phyloP scores from a whole-genome alignment of 208 protist genomes.

The Leishmania gerbilli region DNA sequence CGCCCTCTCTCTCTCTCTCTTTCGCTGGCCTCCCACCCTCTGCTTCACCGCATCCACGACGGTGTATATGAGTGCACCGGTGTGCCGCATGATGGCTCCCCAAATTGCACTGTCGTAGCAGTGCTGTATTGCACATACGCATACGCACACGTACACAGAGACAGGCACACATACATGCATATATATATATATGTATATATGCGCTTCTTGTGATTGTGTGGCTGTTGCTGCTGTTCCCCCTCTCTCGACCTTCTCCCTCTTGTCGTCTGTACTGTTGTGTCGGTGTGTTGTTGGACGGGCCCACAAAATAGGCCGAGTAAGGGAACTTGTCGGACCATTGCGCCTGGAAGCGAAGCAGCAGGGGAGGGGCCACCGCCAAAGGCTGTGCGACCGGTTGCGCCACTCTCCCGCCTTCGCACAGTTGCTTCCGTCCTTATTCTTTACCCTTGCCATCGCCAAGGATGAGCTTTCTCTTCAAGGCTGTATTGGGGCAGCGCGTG shows the following conservation, averaged over 20 bases:
- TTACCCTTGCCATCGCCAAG: background rate
- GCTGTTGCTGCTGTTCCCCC: background rate
- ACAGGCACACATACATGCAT: background rate
- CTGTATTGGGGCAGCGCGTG: slow-evolving; percentile 73
- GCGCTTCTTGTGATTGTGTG: background rate
- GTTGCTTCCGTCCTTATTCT: background rate
- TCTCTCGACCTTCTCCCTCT: background rate
- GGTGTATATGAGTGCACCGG: background rate
- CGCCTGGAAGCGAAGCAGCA: background rate
- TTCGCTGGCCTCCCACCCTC: background rate
- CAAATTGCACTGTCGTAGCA: background rate
- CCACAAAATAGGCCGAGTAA: background rate
- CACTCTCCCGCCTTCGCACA: background rate
- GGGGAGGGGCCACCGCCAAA: background rate
- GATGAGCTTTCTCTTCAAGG: slow-evolving; percentile 83
- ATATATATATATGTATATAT: background rate
- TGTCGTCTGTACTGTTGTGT: background rate
- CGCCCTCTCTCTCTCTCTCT: no score
- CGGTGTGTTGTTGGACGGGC: background rate
- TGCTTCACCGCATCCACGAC: background rate
- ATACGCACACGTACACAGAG: background rate
- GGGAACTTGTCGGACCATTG: background rate
- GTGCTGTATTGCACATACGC: background rate
- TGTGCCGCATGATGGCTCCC: background rate
- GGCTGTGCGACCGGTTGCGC: background rate